Conservation (phyloP, 352 stramenopile genomes). For the Pythium pyrilobum region DNA sequence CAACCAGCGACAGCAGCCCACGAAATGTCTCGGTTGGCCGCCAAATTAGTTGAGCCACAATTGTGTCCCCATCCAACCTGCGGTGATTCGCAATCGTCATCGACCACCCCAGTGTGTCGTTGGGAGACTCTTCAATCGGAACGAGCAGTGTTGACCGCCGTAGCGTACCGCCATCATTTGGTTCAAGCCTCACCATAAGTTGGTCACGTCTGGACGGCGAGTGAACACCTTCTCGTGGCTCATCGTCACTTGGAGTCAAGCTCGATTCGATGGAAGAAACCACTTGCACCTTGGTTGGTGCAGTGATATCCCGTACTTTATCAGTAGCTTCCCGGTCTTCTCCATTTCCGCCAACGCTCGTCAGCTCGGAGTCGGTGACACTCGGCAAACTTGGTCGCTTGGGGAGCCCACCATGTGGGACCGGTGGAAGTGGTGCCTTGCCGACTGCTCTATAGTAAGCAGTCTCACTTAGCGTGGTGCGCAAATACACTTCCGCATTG, state of each 20-base stretch:
- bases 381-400: constrained; percentile 16
- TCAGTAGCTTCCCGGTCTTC: constrained; percentile 1
- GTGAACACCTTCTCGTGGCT: not conserved
- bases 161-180: constrained; percentile 36
- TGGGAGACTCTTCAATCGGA: constrained; percentile 67
- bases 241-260: not conserved
- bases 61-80: constrained; percentile 3
- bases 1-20: constrained; percentile 43
- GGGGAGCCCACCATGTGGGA: constrained; percentile 34
- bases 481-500: constrained; percentile 76
- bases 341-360: not conserved
- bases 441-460: constrained; percentile 74
- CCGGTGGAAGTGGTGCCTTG: constrained; percentile 43
- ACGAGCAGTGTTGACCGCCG: constrained; percentile 53
- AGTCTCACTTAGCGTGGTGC: constrained; percentile 57
- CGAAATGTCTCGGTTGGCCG: constrained; percentile 35
- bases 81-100: not conserved
- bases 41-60: constrained; percentile 55
- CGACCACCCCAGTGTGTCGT: constrained; percentile 50
- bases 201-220: too few relatives aligned
- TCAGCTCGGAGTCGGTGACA: constrained; percentile 1
- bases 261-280: not conserved
- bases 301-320: constrained; percentile 16
- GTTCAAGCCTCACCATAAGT: constrained; percentile 24
- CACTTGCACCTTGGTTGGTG: constrained; percentile 10